Evolutionary conservation across 495 filamentous ascomycete species (phyloP), one percentile per base, ranked within the genome.

Genomic region (Penicillium turbatum): DNA sequence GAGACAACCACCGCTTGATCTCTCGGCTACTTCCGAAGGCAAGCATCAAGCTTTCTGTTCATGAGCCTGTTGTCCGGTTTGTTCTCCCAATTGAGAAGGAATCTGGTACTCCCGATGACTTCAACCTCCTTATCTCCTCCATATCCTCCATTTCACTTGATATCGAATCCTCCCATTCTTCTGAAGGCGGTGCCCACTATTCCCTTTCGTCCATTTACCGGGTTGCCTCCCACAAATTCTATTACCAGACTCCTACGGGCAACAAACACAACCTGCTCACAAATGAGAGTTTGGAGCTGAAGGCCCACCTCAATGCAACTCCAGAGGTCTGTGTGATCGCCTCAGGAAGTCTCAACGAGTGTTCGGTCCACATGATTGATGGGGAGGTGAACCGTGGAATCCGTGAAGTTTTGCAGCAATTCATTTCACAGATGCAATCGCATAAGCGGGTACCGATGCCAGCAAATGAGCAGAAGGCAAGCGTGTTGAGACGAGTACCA

Each of bases 21-120:
- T 95, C 92, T n/a, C 82, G 90, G 39, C 78, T 97, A 12, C 79
- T 99, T 3, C 93, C 93, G 2, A 99, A 99, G 69, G 89, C 93
- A 11, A 93, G 77, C 67, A 87, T 97, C 65, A 97, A 97, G 62
- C 82, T 97, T 36, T 96, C 92, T 3, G 85, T 99, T 62, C 92
- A 97, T 59, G 95, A 99, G 66, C 93, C 93, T 1, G 95, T 97
- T 12, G 62, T 96, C 58, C 84, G 93, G 57, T 90, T 97, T 59
- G 79, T 90, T 1, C 78, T 99, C 26, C 92, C 92, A 7, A 82
- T 86, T 0, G 78, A 83, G 47, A 85, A 89, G 53, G 75, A 82
- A 10, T 81, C 84, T 40, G 68, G 72, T 17, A 68, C 65, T 51
- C 65, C 64, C 21, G 83, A 80, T 41, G 90, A 96, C 55, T 96